Evolutionary conservation across 208 protist species (phyloP).

Genomic region (Wallacemonas sp.): DNA sequence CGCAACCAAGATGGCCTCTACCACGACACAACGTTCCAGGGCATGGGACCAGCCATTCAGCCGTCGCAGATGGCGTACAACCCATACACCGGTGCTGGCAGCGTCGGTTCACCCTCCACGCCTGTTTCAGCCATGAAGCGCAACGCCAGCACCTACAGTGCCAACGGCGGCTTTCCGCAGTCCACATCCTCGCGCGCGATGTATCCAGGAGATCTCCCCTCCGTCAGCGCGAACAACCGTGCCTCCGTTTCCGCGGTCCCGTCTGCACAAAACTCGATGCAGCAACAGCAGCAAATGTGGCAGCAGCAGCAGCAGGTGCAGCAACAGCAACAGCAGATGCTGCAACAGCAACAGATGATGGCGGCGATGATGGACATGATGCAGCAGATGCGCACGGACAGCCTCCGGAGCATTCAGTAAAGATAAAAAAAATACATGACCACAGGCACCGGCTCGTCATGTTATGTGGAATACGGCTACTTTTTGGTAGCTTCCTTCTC

Average conservation of each 20-base stretch:
- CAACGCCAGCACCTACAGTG: conserved; percentile 31
- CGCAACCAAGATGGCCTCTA: background rate
- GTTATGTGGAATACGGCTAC: too few species aligned
- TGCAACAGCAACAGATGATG: conserved; percentile 15
- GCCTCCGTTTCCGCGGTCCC: background rate
- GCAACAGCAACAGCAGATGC: background rate
- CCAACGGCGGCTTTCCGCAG: conserved; percentile 8
- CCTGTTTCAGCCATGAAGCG: conserved; percentile 35
- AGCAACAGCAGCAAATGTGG: conserved; percentile 13
- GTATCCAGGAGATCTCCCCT: conserved; percentile 2
- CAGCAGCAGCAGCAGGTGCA: background rate
- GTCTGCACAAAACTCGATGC: background rate
- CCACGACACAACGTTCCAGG: conserved; percentile 10
- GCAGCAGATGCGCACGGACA: conserved; percentile 30
- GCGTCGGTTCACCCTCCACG: background rate
- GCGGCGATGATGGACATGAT: conserved; percentile 41
- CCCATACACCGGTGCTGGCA: conserved; percentile 4
- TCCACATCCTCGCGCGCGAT: conserved; percentile 11
- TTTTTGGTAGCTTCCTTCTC: too few species aligned
- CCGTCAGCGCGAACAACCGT: conserved; percentile 12
- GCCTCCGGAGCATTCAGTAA: conserved; percentile 18
- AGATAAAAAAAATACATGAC: conserved; percentile 8
- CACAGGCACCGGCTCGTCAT: too few species aligned
- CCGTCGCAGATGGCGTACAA: conserved; percentile 4
- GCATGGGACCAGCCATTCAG: conserved; percentile 12